These are phyloP conservation scores for Ceratocystis albifundus DNA, from an alignment of 2,329 filamentous ascomycete genomes.

Conservation along the genomic window DNA sequence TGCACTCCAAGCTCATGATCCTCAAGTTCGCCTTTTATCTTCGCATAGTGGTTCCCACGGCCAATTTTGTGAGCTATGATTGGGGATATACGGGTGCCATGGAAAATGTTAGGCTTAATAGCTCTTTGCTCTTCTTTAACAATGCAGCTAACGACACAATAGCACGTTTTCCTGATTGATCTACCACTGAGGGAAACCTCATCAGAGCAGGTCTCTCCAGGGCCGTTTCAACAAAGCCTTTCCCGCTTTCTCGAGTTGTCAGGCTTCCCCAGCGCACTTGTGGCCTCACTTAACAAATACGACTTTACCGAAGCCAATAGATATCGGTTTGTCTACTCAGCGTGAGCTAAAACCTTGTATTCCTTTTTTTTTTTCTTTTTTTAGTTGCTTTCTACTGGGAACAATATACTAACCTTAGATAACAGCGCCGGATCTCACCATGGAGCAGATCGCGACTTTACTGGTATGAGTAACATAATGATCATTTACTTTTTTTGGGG, in stretches of 20 bases:
- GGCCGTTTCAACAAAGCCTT: conserved; percentile 56
- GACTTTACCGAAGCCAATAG: conserved; percentile 64
- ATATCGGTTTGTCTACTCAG: conserved; percentile 74
- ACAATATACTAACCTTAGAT: conserved; percentile 24
- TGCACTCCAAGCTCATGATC: conserved; percentile 92
- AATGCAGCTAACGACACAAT: conserved; percentile 13
- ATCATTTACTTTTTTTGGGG: conserved; percentile 14
- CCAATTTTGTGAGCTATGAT: conserved; percentile 74
- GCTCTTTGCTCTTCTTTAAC: conserved; percentile 5
- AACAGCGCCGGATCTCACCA: conserved; percentile 45
- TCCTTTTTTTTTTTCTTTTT: too few species aligned
- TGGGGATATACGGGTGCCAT: conserved; percentile 79
- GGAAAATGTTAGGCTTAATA: conserved; percentile 55
- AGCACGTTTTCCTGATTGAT: conserved; percentile 86
- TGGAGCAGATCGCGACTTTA: conserved; percentile 36
- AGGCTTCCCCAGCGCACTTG: conserved; percentile 51
- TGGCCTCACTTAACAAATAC: conserved; percentile 60
- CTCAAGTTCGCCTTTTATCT: conserved; percentile 66
- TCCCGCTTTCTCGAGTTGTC: conserved; percentile 57
- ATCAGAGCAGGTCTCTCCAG: conserved; percentile 26
- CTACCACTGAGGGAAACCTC: conserved; percentile 46
- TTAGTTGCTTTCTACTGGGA: not conserved
- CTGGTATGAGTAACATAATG: conserved; percentile 29
- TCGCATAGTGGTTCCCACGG: conserved; percentile 73
- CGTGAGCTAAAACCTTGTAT: conserved; percentile 44